Percentiles rank a stretch among this genome's conserved stretches.
Evolutionary conservation across 2,329 filamentous ascomycete genomes (phyloP).

Genomic region (Metarhizium sp.): DNA sequence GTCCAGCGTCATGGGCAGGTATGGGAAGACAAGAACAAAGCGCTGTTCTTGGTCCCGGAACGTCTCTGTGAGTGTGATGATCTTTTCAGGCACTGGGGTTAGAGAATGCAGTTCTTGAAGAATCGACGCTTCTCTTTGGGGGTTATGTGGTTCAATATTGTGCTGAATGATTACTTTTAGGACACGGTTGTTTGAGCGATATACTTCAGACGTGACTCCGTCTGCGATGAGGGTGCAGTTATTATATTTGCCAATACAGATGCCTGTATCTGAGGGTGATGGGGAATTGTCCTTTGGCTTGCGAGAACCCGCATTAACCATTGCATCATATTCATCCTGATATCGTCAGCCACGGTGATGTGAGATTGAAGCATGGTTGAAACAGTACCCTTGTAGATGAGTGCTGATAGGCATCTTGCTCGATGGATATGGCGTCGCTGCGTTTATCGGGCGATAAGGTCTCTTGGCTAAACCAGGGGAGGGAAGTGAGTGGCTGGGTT

Average conservation of each 20-base stretch:
- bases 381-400: conserved; percentile 47
- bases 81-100: conserved; percentile 18
- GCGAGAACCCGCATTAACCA: conserved; percentile 11
- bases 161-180: conserved; percentile 76
- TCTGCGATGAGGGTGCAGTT: conserved; percentile 46
- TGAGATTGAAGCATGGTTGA: conserved; percentile 1
- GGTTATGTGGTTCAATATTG: conserved; percentile 73
- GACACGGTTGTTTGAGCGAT: conserved; percentile 55
- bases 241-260: conserved; percentile 43
- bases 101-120: conserved; percentile 45
- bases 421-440: conserved; percentile 50
- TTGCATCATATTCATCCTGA: conserved; percentile 50
- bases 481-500: not conserved
- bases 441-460: conserved; percentile 19
- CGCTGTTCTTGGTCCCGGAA: conserved; percentile 63
- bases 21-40: conserved; percentile 79
- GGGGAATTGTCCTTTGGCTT: not conserved
- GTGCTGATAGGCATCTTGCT: conserved; percentile 52
- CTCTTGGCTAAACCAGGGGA: conserved; percentile 15
- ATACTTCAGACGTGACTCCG: conserved; percentile 78
- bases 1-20: conserved; percentile 61
- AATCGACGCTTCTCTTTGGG: conserved; percentile 68
- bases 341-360: not conserved
- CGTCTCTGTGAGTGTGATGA: conserved; percentile 61
- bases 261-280: conserved; percentile 15